phyloP scores from a whole-genome alignment of 2,329 filamentous ascomycete genomes.

The Colletotrichum shisoi region DNA sequence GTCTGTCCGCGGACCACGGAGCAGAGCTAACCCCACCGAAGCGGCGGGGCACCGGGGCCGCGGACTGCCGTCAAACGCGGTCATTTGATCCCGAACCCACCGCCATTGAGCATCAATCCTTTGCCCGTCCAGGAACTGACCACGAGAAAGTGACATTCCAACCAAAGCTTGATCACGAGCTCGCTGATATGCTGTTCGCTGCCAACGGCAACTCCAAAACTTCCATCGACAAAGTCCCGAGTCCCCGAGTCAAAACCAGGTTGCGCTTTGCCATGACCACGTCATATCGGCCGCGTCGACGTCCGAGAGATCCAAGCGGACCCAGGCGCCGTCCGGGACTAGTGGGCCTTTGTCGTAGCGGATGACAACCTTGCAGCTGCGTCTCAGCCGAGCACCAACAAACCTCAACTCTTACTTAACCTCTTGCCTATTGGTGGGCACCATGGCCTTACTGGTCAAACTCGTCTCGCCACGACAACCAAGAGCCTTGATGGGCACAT shows the following conservation, averaged over 20 bases:
- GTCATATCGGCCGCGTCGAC: conserved; percentile 23
- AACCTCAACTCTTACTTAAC: background rate
- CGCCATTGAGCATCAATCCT: background rate
- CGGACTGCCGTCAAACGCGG: conserved; percentile 27
- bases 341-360: conserved; percentile 22
- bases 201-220: background rate
- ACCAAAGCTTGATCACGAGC: background rate
- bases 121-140: background rate
- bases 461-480: background rate
- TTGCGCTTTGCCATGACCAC: conserved; percentile 23
- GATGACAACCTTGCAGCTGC: conserved; percentile 22
- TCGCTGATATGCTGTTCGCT: background rate
- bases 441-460: conserved; percentile 1
- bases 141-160: background rate
- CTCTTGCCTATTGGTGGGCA: conserved; percentile 5
- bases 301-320: conserved; percentile 36
- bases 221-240: background rate
- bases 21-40: background rate
- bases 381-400: conserved; percentile 1
- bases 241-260: background rate
- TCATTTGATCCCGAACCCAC: background rate
- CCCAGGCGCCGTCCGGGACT: conserved; percentile 22
- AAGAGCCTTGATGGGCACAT: background rate
- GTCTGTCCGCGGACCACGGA: conserved; percentile 15
- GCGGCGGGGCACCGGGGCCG: conserved; percentile 28